phyloP scores from a whole-genome alignment of 768 basidiomycete species.

The Goffeauzyma gilvescens region DNA sequence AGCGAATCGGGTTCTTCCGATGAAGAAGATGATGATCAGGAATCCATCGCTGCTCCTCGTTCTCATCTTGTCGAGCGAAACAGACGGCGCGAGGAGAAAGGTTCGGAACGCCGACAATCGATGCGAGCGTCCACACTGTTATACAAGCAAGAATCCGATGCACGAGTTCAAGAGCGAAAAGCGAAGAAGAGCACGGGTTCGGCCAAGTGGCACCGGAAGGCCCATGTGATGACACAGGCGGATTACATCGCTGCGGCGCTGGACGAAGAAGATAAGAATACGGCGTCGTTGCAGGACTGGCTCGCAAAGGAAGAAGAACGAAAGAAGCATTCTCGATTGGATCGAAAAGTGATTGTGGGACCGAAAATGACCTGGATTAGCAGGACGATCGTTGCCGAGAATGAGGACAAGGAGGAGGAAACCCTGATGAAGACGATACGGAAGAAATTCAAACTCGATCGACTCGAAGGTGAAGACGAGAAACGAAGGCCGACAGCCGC shows the following conservation, averaged over 20 bases:
- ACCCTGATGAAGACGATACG: conserved; percentile 2
- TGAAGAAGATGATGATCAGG: too few species aligned
- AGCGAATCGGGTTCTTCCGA: too few species aligned
- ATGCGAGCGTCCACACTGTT: too few species aligned
- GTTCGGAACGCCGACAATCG: not conserved
- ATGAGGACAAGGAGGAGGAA: conserved; percentile 16
- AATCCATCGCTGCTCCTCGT: too few species aligned
- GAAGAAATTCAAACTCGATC: not conserved
- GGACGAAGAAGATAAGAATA: conserved; percentile 28
- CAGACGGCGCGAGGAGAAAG: not conserved
- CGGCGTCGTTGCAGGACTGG: conserved; percentile 24
- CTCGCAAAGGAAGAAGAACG: conserved; percentile 26
- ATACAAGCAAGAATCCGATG: too few species aligned
- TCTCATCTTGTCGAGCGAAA: too few species aligned
- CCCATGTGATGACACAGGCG: conserved; percentile 20
- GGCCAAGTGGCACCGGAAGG: conserved; percentile 7
- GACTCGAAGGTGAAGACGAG: not conserved
- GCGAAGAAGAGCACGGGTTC: not conserved
- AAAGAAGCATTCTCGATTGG: conserved; percentile 19
- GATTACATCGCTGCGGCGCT: conserved; percentile 28
- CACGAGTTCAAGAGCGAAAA: not conserved
- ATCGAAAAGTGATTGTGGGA: conserved; percentile 25
- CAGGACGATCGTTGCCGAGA: conserved; percentile 14
- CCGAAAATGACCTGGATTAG: conserved; percentile 29
- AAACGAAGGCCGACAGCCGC: conserved; percentile 1